Evolutionary conservation across 495 filamentous ascomycete species (phyloP).

Genomic region (Penicillium argentinense): DNA sequence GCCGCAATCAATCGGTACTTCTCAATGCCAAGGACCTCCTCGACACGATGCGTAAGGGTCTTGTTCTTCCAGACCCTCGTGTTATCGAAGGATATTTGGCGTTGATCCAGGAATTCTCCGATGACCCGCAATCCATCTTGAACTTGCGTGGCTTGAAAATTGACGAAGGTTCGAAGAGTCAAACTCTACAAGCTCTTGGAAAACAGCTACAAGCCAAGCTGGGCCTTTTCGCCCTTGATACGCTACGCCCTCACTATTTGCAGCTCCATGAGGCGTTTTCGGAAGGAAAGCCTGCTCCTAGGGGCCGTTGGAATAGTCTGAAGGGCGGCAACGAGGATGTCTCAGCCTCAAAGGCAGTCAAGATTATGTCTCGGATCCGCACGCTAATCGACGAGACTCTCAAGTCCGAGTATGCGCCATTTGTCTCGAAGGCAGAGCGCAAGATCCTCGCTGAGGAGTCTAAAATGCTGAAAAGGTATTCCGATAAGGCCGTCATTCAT

Average conservation of each 20-base stretch:
- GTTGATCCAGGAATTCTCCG: slow-evolving; percentile 20
- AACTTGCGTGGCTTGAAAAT: slow-evolving; percentile 25
- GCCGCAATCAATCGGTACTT: slow-evolving; percentile 63
- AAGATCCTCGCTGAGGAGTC: slow-evolving; percentile 23
- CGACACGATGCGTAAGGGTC: slow-evolving; percentile 47
- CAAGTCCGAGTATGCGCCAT: slow-evolving; percentile 20
- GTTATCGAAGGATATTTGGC: slow-evolving; percentile 33
- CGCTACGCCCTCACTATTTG: slow-evolving; percentile 28
- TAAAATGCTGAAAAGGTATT: slow-evolving; percentile 33
- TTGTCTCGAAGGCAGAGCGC: slow-evolving; percentile 29
- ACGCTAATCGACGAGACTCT: slow-evolving; percentile 32
- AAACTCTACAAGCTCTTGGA: slow-evolving; percentile 22
- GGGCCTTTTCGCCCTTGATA: slow-evolving; percentile 18
- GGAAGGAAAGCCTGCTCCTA: neutral
- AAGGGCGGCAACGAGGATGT: slow-evolving; percentile 10
- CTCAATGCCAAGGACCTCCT: slow-evolving; percentile 56
- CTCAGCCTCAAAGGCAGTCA: slow-evolving; percentile 17
- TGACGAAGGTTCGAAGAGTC: slow-evolving; percentile 6
- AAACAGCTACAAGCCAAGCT: slow-evolving; percentile 30
- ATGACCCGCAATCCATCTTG: slow-evolving; percentile 34
- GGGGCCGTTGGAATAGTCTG: slow-evolving; percentile 8
- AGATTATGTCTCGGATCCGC: slow-evolving; percentile 26
- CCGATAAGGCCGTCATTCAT: slow-evolving; percentile 18
- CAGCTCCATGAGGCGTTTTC: slow-evolving; percentile 34
- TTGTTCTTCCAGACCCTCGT: slow-evolving; percentile 36